Percentiles rank a stretch among this genome's conserved stretches.
These are phyloP conservation scores for Eucalyptus erythrocorys DNA, from an alignment of 345 rosid genomes.

Conservation along the genomic window DNA sequence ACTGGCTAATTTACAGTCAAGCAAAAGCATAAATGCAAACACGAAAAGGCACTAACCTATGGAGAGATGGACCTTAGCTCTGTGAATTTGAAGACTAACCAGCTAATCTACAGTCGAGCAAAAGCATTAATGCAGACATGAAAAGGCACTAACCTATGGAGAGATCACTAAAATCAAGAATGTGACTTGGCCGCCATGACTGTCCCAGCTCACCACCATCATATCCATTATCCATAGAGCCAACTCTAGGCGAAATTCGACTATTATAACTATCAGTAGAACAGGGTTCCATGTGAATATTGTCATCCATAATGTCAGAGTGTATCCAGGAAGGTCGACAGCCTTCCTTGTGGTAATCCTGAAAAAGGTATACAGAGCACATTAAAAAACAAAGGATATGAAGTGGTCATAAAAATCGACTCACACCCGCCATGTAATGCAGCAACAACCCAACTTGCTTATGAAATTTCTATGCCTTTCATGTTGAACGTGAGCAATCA, in stretches of 20 bases:
- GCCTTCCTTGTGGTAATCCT: constrained; percentile 31
- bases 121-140: neutral
- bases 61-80: neutral
- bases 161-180: constrained; percentile 81
- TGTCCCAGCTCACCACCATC: constrained; percentile 6
- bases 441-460: neutral
- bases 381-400: neutral
- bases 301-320: constrained; percentile 90
- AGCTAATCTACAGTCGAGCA: neutral
- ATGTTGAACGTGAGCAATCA: neutral
- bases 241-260: constrained; percentile 1
- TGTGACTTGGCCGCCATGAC: constrained; percentile 66
- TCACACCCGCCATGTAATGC: neutral
- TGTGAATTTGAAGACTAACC: neutral
- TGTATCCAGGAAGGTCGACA: constrained; percentile 79
- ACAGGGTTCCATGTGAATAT: constrained; percentile 63
- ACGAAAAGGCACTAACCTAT: too few relatives aligned
- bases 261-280: neutral
- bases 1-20: too few relatives aligned
- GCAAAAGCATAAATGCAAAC: too few relatives aligned
- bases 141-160: constrained; percentile 38
- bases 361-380: neutral
- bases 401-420: neutral
- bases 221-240: constrained; percentile 1
- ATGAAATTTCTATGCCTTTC: neutral